Percentiles rank a stretch among this genome's conserved stretches.
Evolutionary conservation across 352 stramenopile species (phyloP).

Genomic region (Sclerospora graminicola): DNA sequence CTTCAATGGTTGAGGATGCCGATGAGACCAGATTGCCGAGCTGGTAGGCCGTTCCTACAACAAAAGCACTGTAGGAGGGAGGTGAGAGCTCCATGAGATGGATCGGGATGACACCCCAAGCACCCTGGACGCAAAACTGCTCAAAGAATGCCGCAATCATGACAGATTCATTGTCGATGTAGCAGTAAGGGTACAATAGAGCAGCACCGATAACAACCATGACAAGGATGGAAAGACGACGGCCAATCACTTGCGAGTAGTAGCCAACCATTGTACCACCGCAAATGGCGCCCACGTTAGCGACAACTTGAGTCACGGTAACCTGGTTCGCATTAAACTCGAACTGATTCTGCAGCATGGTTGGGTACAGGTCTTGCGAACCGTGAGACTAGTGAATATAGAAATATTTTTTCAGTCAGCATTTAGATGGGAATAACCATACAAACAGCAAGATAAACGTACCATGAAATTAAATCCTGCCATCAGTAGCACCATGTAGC

Average conservation of each 20-base stretch:
- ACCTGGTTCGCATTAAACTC: constrained; percentile 35
- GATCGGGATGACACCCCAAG: constrained; percentile 35
- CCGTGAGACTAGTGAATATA: constrained; percentile 21
- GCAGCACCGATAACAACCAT: constrained; percentile 22
- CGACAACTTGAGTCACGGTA: constrained; percentile 35
- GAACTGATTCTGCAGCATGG: constrained; percentile 38
- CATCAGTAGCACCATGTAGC: constrained; percentile 40
- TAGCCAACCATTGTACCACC: constrained; percentile 40
- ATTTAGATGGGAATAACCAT: background rate
- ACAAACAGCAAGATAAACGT: background rate
- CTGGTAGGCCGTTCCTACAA: constrained; percentile 41
- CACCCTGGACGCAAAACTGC: constrained; percentile 33
- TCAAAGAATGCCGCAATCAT: constrained; percentile 36
- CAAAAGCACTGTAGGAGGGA: constrained; percentile 35
- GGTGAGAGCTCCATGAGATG: constrained; percentile 45
- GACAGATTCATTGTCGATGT: constrained; percentile 16
- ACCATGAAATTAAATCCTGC: constrained; percentile 39
- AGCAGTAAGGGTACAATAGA: constrained; percentile 43
- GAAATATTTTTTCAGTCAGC: background rate
- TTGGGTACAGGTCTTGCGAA: constrained; percentile 42
- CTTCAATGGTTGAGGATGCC: constrained; percentile 39
- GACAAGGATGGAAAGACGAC: constrained; percentile 31
- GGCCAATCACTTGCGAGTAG: constrained; percentile 44
- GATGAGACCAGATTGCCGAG: constrained; percentile 49
- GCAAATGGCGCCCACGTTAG: constrained; percentile 36